Conservation (phyloP, 1,139 yeast genomes). For the Pichia sp. region DNA sequence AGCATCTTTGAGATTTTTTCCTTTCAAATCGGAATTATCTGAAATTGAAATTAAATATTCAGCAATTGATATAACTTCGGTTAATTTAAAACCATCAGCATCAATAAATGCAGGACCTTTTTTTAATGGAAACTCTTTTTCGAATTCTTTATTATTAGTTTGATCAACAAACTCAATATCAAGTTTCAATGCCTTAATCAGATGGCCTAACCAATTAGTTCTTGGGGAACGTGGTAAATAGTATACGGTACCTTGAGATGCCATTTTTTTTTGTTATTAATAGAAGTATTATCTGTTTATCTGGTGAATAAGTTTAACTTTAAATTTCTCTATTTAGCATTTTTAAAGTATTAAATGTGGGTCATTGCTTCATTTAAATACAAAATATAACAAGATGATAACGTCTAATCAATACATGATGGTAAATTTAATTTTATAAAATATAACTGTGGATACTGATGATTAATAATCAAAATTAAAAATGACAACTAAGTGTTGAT, state of each 20-base stretch:
- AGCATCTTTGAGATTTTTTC: constrained; percentile 22
- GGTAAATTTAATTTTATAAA: no score
- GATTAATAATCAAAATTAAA: no score
- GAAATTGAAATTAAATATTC: constrained; percentile 25
- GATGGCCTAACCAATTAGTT: constrained; percentile 17
- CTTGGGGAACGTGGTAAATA: constrained; percentile 17
- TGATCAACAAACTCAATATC: constrained; percentile 34
- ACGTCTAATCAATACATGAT: no score
- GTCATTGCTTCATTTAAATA: no score
- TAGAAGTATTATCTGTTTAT: neutral
- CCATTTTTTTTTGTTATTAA: neutral
- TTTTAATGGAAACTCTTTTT: constrained; percentile 23
- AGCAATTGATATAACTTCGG: constrained; percentile 27
- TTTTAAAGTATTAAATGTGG: no score
- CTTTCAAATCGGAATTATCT: constrained; percentile 14
- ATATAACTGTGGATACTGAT: no score
- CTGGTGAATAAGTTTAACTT: no score
- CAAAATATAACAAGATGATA: no score
- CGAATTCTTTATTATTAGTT: neutral
- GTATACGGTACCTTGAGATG: constrained; percentile 18
- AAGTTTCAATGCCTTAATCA: constrained; percentile 27
- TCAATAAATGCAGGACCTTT: constrained; percentile 30
- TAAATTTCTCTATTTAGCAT: neutral
- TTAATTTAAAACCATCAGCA: constrained; percentile 24
- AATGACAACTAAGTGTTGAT: no score